Evolutionary conservation across 2,329 filamentous ascomycete genomes (phyloP), one percentile per base, ranked within the genome.

Genomic region (Pseudocercospora eumusae): DNA sequence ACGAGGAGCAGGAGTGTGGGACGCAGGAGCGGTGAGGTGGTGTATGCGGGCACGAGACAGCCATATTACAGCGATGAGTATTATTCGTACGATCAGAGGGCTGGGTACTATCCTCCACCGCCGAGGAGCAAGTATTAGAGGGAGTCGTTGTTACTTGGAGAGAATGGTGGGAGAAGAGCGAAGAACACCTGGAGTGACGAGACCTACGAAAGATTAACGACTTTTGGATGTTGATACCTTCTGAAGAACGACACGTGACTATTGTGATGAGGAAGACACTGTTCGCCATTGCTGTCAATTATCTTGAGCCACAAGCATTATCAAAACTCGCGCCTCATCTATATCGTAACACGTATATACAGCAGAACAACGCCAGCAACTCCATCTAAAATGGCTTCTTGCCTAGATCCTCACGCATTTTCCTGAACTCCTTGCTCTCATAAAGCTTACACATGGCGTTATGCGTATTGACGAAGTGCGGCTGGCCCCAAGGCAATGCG

Each of bases 391-490:
- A 66, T 20, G 62, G 61, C 53, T 56, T 61, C 52, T 45, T 53
- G 4, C 61, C 64, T 21, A 45, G 44, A 9, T 52, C 55, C 47
- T 61, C 45, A 54, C 64, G 44, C 53, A 52, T 28, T 28, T 60
- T 52, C 27, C 59, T 54, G 36, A 66, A 68, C 27, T 61, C 61
- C 45, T 66, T 59, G n/a, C 53, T 65, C 31, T 65, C 63, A 47
- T 66, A 68, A 44, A 65, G 20, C 45, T 58, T 57, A 56, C 64
- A 60, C 66, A 68, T 66, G 3, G 60, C 61, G 15, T 53, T 49
- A 59, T 65, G 66, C 50, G 59, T 64, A 52, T 65, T 63, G 7
- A 50, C 28, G 42, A 64, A 68, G n/a, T 59, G 63, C 11, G 57
- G 50, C 54, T 62, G 50, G n/a, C 60, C 61, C 64, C 64, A 68